Percentiles rank a stretch among this genome's conserved stretches.
phyloP scores from a whole-genome alignment of 306 rosid genomes.

The Alnus rubra region DNA sequence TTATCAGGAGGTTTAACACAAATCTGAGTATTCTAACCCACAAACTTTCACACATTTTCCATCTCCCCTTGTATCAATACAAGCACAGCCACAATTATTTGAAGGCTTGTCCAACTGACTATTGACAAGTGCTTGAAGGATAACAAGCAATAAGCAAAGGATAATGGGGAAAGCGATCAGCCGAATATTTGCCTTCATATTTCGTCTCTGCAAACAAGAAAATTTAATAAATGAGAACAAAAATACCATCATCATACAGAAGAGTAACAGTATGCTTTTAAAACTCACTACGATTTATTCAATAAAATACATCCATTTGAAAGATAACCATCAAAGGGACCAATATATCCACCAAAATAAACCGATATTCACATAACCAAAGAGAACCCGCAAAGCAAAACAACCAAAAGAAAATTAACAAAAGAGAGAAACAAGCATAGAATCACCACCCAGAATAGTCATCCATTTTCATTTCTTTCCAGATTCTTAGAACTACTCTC shows the following conservation, averaged over 20 bases:
- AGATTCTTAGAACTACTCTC: not conserved
- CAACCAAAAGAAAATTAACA: not conserved
- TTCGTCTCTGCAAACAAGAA: conserved; percentile 69
- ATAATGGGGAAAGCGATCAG: conserved; percentile 59
- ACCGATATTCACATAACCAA: not conserved
- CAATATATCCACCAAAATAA: not conserved
- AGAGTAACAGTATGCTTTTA: not conserved
- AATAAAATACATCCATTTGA: not conserved
- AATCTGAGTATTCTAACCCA: conserved; percentile 65
- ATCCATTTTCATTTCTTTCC: not conserved
- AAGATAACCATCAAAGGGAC: not conserved
- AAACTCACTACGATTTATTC: not conserved
- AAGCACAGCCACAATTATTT: conserved; percentile 69
- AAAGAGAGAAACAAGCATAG: not conserved
- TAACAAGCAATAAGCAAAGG: conserved; percentile 58
- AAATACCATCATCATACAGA: not conserved
- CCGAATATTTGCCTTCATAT: conserved; percentile 55
- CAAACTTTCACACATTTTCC: conserved; percentile 55
- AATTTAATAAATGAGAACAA: not conserved
- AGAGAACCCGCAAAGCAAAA: not conserved
- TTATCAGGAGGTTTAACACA: too few species aligned
- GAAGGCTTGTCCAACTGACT: conserved; percentile 55
- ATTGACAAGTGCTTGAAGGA: conserved; percentile 57
- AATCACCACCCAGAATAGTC: not conserved
- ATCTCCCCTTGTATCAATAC: conserved; percentile 39